Conservation (phyloP, 345 rosid genomes). For the Noccaea caerulescens region DNA sequence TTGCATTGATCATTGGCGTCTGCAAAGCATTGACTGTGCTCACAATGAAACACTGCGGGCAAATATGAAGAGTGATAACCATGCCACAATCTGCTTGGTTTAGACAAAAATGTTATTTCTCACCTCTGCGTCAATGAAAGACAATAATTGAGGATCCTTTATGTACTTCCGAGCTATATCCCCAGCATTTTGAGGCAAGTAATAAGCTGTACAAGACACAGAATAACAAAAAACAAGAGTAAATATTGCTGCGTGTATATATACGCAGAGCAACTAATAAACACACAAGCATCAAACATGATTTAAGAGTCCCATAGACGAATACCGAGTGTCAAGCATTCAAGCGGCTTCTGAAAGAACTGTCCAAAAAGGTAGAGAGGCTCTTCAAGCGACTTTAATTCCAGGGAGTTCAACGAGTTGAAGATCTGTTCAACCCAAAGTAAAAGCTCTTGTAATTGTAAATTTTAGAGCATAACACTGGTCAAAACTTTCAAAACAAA, state of each 20-base stretch:
- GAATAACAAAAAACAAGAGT: slow-evolving; percentile 27
- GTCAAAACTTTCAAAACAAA: slow-evolving; percentile 33
- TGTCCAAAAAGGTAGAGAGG: slow-evolving; percentile 94
- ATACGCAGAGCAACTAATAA: background rate
- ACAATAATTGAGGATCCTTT: slow-evolving; percentile 80
- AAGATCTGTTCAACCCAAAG: slow-evolving; percentile 58
- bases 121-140: slow-evolving; percentile 98
- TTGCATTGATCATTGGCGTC: slow-evolving; percentile 96
- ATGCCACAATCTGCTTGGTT: background rate
- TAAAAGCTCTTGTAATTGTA: background rate
- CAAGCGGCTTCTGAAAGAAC: slow-evolving; percentile 87
- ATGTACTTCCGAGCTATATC: slow-evolving; percentile 85
- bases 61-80: slow-evolving; percentile 20
- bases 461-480: background rate
- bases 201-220: slow-evolving; percentile 62
- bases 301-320: background rate
- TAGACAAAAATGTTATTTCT: slow-evolving; percentile 31
- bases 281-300: slow-evolving; percentile 20
- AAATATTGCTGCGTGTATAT: background rate
- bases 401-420: slow-evolving; percentile 86
- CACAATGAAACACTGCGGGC: slow-evolving; percentile 90
- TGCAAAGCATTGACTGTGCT: slow-evolving; percentile 87
- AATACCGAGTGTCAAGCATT: slow-evolving; percentile 86
- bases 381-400: slow-evolving; percentile 93
- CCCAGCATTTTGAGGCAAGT: slow-evolving; percentile 92